Conservation (phyloP, 495 filamentous ascomycete species). For the Xylaria intraflava region DNA sequence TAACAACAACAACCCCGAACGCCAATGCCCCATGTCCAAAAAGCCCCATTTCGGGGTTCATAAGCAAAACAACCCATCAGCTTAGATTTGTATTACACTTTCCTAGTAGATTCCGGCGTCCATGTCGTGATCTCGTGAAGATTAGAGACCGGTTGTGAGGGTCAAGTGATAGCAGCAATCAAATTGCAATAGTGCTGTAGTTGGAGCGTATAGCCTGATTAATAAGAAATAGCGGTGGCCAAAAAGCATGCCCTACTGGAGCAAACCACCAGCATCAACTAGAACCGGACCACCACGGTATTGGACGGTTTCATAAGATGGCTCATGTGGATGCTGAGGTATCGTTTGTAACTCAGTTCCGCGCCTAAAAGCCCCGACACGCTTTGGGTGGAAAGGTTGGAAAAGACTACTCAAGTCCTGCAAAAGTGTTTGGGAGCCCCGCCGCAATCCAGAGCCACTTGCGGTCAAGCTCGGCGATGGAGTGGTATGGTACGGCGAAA, state of each 20-base stretch:
- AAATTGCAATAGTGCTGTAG: background rate
- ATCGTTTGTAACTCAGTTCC: constrained; percentile 32
- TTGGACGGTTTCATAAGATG: constrained; percentile 8
- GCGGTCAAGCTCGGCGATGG: constrained; percentile 32
- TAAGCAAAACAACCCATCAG: constrained; percentile 5
- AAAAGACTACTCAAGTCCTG: constrained; percentile 55
- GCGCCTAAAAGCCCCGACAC: constrained; percentile 17
- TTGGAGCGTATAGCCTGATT: background rate
- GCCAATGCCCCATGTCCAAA: too few relatives aligned
- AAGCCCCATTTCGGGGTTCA: background rate
- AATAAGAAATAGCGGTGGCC: background rate
- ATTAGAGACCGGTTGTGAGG: background rate
- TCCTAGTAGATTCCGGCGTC: constrained; percentile 9
- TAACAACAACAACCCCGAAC: constrained; percentile 4
- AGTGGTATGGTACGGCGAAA: constrained; percentile 18
- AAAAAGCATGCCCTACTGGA: constrained; percentile 20
- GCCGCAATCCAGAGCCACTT: constrained; percentile 27
- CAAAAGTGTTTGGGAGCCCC: constrained; percentile 47
- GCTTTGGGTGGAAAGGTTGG: constrained; percentile 23
- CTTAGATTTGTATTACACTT: constrained; percentile 15
- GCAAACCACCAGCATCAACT: constrained; percentile 50
- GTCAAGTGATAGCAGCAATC: background rate
- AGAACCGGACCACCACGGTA: constrained; percentile 34
- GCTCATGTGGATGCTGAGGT: constrained; percentile 27
- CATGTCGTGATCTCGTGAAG: constrained; percentile 19